A percentile compares a stretch with the other conserved stretches of the same genome.
These are phyloP conservation scores for Trichomonas tenax DNA, from an alignment of 208 protist species.

Conservation along the genomic window DNA sequence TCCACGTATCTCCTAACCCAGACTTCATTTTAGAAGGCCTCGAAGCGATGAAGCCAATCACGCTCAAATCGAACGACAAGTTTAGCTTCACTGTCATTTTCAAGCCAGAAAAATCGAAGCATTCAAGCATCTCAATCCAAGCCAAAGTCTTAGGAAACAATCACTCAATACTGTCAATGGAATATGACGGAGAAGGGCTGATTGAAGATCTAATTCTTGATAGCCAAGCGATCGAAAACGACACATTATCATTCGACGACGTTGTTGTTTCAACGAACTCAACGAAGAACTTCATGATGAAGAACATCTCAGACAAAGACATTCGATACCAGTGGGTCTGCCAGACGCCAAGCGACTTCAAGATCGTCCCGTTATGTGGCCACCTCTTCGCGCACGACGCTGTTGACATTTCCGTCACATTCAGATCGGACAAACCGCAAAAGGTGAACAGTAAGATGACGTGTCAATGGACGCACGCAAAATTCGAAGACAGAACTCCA, in stretches of 20 bases:
- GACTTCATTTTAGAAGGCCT: not conserved
- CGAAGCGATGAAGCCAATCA: not conserved
- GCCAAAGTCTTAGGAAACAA: not conserved
- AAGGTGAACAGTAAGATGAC: not conserved
- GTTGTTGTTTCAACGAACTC: not conserved
- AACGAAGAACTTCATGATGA: not conserved
- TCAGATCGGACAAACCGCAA: not conserved
- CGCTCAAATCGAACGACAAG: not conserved
- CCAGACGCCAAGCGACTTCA: not conserved
- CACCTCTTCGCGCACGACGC: not conserved
- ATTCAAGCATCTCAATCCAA: not conserved
- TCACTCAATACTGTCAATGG: not conserved
- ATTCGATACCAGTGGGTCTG: not conserved
- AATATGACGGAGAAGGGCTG: not conserved
- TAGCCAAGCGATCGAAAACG: not conserved
- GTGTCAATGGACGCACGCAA: not conserved
- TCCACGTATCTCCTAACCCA: not conserved
- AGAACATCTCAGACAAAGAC: not conserved
- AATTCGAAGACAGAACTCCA: not conserved
- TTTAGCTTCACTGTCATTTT: not conserved
- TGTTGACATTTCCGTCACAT: not conserved
- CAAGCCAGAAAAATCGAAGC: not conserved
- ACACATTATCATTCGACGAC: not conserved
- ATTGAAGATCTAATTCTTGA: not conserved
- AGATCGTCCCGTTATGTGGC: not conserved